Evolutionary conservation across 164 flowering plant species (phyloP), one percentile per base, ranked within the genome.

Genomic region (Tetracentron sinense): DNA sequence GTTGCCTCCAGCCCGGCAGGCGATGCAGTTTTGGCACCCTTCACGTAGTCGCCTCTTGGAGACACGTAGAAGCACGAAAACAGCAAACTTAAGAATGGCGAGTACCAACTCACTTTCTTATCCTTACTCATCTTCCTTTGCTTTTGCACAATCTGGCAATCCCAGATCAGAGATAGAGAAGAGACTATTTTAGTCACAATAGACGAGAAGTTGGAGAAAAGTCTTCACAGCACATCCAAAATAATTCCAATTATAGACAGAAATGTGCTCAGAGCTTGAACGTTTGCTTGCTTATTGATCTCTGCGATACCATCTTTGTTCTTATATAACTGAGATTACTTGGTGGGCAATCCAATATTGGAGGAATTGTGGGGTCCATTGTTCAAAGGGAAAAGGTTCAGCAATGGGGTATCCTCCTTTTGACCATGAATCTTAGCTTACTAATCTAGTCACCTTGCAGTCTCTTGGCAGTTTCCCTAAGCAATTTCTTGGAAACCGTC

Each of bases 1-100:
- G 71, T 29, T 17, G 69, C 78, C 62, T 68, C 79, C 0, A 79
- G 75, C 31, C 72, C 70, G 0, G 58, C 27, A 11, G 59, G 21
- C 2, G 61, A 7, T 20, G 60, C 59, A 64, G 60, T 54, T 33
- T 48, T 62, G 1, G 62, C 21, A 28, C 38, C 22, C 63, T 67
- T 62, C 33, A 12, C 63, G n/a, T 22, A 20, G n/a, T 47, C 27
- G 15, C 2, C 26, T 30, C 38, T 42, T 7, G 27, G 20, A 17
- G 28, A 17, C 12, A 8, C 53, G 20, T 28, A 42, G n/a, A 70
- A 66, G 29, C 64, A 69, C 12, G 58, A 58, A 25, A 26, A 35
- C 1, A 69, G 1, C n/a, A 31, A 42, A 65, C 27, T 69, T 14
- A 63, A 27, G 38, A 56, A 26, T 17, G 31, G 7, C 1, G 68